These are phyloP conservation scores for Scheffersomyces amazonensis DNA, from an alignment of 805 yeast species.

Conservation along the genomic window DNA sequence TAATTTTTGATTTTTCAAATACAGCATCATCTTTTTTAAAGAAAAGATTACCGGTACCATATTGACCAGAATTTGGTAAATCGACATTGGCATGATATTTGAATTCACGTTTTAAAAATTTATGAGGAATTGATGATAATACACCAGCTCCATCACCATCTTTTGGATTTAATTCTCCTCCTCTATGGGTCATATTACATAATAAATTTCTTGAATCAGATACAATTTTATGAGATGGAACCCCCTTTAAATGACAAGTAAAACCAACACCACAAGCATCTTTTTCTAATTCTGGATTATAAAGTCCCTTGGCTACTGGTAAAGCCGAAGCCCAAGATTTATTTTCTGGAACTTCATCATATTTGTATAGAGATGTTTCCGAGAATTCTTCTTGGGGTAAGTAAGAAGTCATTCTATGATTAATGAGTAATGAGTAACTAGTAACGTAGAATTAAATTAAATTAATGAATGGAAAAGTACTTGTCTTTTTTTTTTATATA, in stretches of 20 bases:
- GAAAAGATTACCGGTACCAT: slow-evolving; percentile 93
- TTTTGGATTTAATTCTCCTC: slow-evolving; percentile 96
- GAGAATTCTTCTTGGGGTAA: slow-evolving; percentile 37
- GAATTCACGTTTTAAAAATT: slow-evolving; percentile 82
- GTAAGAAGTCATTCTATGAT: slow-evolving; percentile 28
- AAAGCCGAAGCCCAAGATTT: slow-evolving; percentile 89
- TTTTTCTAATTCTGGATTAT: slow-evolving; percentile 90
- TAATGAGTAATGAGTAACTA: too few species aligned
- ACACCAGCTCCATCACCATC: slow-evolving; percentile 99
- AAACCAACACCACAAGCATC: slow-evolving; percentile 99
- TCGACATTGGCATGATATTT: slow-evolving; percentile 61
- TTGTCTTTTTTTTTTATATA: too few species aligned
- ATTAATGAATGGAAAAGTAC: too few species aligned
- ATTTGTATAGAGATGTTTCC: slow-evolving; percentile 47
- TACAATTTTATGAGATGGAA: slow-evolving; percentile 84
- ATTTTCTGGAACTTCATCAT: slow-evolving; percentile 76
- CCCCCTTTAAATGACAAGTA: slow-evolving; percentile 90
- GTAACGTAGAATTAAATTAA: too few species aligned
- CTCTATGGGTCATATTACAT: slow-evolving; percentile 98
- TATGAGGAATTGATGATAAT: slow-evolving; percentile 88
- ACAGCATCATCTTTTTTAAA: slow-evolving; percentile 83
- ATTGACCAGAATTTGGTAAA: slow-evolving; percentile 79
- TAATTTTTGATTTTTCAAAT: slow-evolving; percentile 63
- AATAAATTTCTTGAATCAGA: slow-evolving; percentile 84
- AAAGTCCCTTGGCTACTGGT: slow-evolving; percentile 84